A percentile compares a stretch with the other conserved stretches of the same genome.
Evolutionary conservation across 2,329 filamentous ascomycete species (phyloP).

Genomic region (Cryphonectria japonica): DNA sequence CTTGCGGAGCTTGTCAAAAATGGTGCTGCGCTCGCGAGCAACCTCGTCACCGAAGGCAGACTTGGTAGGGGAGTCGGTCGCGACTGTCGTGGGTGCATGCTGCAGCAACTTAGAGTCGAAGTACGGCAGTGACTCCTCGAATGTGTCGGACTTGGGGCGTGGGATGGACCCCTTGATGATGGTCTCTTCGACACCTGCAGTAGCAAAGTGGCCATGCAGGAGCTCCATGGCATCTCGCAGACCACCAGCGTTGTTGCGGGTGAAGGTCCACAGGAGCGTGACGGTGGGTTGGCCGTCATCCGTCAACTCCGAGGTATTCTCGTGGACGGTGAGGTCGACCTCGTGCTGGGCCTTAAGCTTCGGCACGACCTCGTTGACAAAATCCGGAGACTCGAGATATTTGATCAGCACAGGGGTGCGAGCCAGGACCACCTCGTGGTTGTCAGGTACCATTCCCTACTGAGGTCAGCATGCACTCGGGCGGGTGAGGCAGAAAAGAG

Average conservation of each 20-base stretch:
- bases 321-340: conserved; percentile 78
- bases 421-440: conserved; percentile 85
- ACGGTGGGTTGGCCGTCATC: conserved; percentile 62
- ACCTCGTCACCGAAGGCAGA: conserved; percentile 81
- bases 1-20: conserved; percentile 93
- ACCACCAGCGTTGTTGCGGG: conserved; percentile 94
- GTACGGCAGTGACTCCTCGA: conserved; percentile 94
- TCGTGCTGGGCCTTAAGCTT: conserved; percentile 93
- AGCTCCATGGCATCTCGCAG: conserved; percentile 96
- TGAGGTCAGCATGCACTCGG: conserved; percentile 37
- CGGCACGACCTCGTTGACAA: conserved; percentile 75
- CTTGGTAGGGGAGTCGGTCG: conserved; percentile 87
- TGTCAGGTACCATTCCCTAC: conserved; percentile 94
- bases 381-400: conserved; percentile 81
- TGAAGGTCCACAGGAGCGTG: conserved; percentile 79
- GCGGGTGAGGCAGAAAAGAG: neutral
- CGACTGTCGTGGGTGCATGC: conserved; percentile 79
- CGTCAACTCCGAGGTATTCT: conserved; percentile 61
- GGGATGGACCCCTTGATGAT: conserved; percentile 94
- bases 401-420: conserved; percentile 75
- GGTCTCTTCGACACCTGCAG: conserved; percentile 83
- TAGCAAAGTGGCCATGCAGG: conserved; percentile 81
- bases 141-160: conserved; percentile 97
- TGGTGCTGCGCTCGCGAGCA: conserved; percentile 75
- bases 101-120: conserved; percentile 97